Evolutionary conservation across 768 basidiomycete species (phyloP), one percentile per base, ranked within the genome.

Genomic region (Mycena galericulata): DNA sequence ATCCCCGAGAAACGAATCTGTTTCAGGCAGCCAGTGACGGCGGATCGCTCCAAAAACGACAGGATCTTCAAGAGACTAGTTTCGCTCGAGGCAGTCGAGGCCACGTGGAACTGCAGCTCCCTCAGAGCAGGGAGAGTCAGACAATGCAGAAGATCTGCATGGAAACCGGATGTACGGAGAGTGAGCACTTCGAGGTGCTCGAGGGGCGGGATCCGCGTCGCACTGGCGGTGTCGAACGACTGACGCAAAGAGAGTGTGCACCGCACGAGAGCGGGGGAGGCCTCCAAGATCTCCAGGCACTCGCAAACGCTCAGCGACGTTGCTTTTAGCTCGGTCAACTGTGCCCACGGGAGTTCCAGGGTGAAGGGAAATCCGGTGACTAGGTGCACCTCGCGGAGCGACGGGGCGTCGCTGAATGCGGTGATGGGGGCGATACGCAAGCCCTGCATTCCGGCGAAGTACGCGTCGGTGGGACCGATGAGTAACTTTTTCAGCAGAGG

Each of bases 81-180:
- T 34, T 62, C 53, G 11, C 26, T 50, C 34, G 59, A 54, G 2
- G 43, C 41, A 27, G 43, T 36, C 4, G 58, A 30, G 2, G 59
- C 60, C 38, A 67, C 46, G 41, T 67, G 60, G 38, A 67, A 67
- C 46, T 67, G 66, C 53, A 67, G 54, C 60, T 62, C 66, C 36
- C 54, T 43, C n/a, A 67, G 60, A 1, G 38, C 54, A 24, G 66
- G 66, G 46, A 67, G 66, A 2, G 66, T 62, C 46, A 67, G 29
- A 18, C 66, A 67, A 38, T 67, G 53, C 47, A 67, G 14, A n/a
- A 67, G 66, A 14, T 67, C 66, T 27, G 47, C 60, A 38, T 67
- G 66, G 53, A 67, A 67, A 36, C 66, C 60, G 1, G 66, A 67
- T 24, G 43, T 47, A 7, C 60, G 60, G 8, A 67, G 54, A 9